phyloP scores from a whole-genome alignment of 2,329 filamentous ascomycete genomes.

The Rhynchosporium secalis region DNA sequence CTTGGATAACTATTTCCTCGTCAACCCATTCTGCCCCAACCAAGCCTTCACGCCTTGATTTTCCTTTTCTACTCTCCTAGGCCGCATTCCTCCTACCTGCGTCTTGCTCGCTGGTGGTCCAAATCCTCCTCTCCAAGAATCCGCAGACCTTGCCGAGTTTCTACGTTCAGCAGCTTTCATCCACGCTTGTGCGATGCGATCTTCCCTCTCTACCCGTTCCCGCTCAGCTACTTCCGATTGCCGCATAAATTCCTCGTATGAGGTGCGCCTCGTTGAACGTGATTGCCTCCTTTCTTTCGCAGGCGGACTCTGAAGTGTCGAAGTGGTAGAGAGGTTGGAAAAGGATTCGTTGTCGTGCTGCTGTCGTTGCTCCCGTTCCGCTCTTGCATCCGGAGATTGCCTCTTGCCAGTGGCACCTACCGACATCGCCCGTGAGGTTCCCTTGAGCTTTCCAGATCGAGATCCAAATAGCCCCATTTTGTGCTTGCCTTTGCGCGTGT shows the following conservation, averaged over 20 bases:
- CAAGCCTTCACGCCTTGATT: slow-evolving; percentile 20
- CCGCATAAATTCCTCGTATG: slow-evolving; percentile 24
- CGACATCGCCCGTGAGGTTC: background rate
- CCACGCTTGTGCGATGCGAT: slow-evolving; percentile 22
- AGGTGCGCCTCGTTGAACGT: background rate
- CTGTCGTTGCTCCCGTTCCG: background rate
- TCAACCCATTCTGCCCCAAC: slow-evolving; percentile 21
- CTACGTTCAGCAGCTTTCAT: slow-evolving; percentile 20
- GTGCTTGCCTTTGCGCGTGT: background rate
- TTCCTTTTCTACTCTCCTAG: background rate
- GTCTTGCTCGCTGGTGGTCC: slow-evolving; percentile 13
- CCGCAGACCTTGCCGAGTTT: slow-evolving; percentile 15
- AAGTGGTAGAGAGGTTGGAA: slow-evolving; percentile 24
- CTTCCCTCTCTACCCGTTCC: slow-evolving; percentile 11
- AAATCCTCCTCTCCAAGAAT: slow-evolving; percentile 31
- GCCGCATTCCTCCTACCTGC: background rate
- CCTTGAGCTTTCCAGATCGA: background rate
- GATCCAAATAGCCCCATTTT: slow-evolving; percentile 3
- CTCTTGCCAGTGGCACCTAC: background rate
- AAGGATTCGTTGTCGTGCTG: background rate
- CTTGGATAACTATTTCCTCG: slow-evolving; percentile 22
- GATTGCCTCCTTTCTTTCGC: background rate
- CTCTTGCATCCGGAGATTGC: background rate
- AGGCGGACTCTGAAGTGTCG: slow-evolving; percentile 12
- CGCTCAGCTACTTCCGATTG: slow-evolving; percentile 14